Evolutionary conservation across 306 rosid genomes (phyloP), one percentile per base, ranked within the genome.

Genomic region (Pueraria montana): DNA sequence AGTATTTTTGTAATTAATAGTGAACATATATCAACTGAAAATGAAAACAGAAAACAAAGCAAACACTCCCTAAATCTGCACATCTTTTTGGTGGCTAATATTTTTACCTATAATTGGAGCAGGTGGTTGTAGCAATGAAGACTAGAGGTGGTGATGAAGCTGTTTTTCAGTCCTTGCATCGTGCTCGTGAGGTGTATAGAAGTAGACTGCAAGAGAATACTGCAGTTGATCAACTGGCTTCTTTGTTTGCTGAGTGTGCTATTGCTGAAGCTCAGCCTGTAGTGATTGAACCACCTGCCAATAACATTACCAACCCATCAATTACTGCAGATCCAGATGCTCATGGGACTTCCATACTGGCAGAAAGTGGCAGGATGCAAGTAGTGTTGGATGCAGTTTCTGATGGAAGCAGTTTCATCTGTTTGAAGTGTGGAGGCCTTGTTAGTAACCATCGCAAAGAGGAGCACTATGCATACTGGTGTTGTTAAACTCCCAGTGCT

Each of bases 391-490:
- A 96, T 77, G 99, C 99, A 5, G 94, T 89, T 86, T 88, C 98
- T 18, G 99, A 96, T 49, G 99, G 99, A 76, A 94, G 97, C 86
- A 92, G 98, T 86, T 96, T 92, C 86, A 91, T 96, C 61, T 96
- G 98, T 84, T 90, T 96, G 83, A 91, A 89, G 62, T 96, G 98
- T 79, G 99, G 98, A n/a, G 99, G 98, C 42, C 98, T 94, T 53
- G 99, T 96, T 43, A 92, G 97, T 82, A 88, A 82, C 87, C 94
- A 87, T 52, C 97, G 99, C 72, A 91, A 85, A 87, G 99, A 96
- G 0, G 97, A 94, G 90, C 99, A 94, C 84, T 87, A 90, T 78
- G 89, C 97, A 36, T 88, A 90, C 78, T 94, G 99, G 99, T 96
- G 99, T 75, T 81, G 96, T 88, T 89, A 87, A 77, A 76, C 83